Evolutionary conservation across 2,329 filamentous ascomycete genomes (phyloP), one percentile per base, ranked within the genome.

Genomic region (Teratosphaeria destructans): DNA sequence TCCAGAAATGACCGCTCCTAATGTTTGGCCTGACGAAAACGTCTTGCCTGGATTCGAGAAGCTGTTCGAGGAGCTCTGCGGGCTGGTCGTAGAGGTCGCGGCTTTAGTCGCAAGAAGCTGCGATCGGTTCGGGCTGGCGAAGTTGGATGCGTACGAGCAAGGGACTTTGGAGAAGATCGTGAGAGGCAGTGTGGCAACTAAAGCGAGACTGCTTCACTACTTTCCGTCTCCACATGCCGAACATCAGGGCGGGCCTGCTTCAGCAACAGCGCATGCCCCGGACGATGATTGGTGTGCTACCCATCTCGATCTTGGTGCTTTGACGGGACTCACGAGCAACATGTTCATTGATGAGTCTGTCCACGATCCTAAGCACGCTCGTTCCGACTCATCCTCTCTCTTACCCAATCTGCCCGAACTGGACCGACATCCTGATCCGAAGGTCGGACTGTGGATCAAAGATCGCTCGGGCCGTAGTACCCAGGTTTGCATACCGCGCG

Each of bases 231-330:
- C 55, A 58, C 62, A 11, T 60, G 60, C 34, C 3, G 54, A 60
- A 2, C 70, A 76, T 74, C 26, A 70, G 72, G 10, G 63, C 14
- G 67, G 69, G 23, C 65, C 74, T 14, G 67, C 69, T 16, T 70
- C 73, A 16, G 62, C 60, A 5, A 57, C 58, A 57, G 60, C 62
- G 2, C 32, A 23, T 26, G 62, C 76, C n/a, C 43, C 16, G 8
- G 86, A 90, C 62, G 92, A 96, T 73, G 89, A 95, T 75, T 99
- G 94, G 94, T 99, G 93, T 73, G 89, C 91, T 8, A 90, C 88
- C 1, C 89, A 94, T 72, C 79, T 94, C 59, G 93, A 97, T 73
- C 91, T 96, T 68, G 91, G 94, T 52, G 97, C 93, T 71, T 81
- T 99, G 35, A 99, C 94, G 0, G 93, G 92, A 14, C 80, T 99